These are phyloP conservation scores for Melocanna baccifera DNA, from an alignment of 176 grass and related monocot species.

Conservation along the genomic window DNA sequence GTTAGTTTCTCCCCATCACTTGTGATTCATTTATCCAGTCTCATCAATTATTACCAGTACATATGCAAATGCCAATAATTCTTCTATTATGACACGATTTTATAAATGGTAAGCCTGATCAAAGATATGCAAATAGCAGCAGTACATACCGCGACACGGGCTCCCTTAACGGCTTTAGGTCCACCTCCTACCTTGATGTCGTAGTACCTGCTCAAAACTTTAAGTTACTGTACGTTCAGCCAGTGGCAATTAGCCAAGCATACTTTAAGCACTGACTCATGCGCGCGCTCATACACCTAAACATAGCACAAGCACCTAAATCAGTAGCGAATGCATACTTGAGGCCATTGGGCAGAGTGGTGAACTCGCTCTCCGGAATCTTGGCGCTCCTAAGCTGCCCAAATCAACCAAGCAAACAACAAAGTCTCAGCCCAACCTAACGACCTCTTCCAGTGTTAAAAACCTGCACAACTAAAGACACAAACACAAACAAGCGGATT, in stretches of 20 bases:
- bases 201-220: conserved; percentile 68
- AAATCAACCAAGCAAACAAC: conserved; percentile 23
- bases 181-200: conserved; percentile 87
- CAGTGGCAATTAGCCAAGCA: conserved; percentile 17
- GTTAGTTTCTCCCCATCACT: background rate
- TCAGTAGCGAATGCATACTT: conserved; percentile 50
- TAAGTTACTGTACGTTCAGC: background rate
- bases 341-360: conserved; percentile 74
- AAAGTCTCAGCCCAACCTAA: background rate
- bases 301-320: background rate
- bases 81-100: background rate
- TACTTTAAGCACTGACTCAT: background rate
- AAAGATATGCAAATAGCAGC: background rate
- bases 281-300: background rate
- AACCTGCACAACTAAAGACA: background rate
- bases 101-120: background rate
- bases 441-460: background rate
- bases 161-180: conserved; percentile 76
- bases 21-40: background rate
- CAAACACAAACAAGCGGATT: background rate
- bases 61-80: conserved; percentile 8
- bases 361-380: conserved; percentile 88
- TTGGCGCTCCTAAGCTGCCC: conserved; percentile 73
- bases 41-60: background rate
- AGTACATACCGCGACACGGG: conserved; percentile 82